These are phyloP conservation scores for Coemansia sp. DNA, from an alignment of 192 early-diverging fungal species.

Conservation along the genomic window DNA sequence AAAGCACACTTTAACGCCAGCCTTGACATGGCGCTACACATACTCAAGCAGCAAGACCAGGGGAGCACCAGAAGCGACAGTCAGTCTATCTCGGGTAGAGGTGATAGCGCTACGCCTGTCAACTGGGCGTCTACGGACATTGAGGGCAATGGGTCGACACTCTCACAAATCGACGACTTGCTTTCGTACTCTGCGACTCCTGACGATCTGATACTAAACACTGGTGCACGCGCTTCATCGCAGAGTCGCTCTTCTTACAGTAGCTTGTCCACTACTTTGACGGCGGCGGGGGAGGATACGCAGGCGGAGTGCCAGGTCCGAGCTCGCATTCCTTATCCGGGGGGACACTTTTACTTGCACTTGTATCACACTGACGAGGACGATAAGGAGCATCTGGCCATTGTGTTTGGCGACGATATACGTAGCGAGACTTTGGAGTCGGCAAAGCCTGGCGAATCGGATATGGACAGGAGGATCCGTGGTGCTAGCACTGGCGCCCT, in stretches of 20 bases:
- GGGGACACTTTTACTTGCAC: conserved; percentile 80
- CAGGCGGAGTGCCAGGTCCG: conserved; percentile 60
- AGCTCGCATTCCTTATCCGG: conserved; percentile 78
- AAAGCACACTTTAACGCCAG: conserved; percentile 55
- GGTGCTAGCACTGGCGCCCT: conserved; percentile 72
- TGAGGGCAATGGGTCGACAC: background rate
- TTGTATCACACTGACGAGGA: conserved; percentile 86
- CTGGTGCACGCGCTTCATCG: background rate
- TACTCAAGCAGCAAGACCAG: conserved; percentile 29
- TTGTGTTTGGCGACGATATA: conserved; percentile 90
- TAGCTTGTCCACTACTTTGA: background rate
- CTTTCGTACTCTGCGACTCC: conserved; percentile 17
- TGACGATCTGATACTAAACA: conserved; percentile 37
- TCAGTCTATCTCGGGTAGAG: background rate
- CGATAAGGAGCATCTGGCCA: conserved; percentile 90
- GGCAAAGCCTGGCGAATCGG: conserved; percentile 69
- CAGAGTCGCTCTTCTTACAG: background rate
- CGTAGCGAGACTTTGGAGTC: conserved; percentile 68
- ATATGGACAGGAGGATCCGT: conserved; percentile 75
- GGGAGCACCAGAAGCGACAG: background rate
- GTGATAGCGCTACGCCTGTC: conserved; percentile 25
- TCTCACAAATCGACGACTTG: background rate
- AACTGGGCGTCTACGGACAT: conserved; percentile 34
- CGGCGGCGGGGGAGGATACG: background rate
- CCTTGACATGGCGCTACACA: conserved; percentile 45